Evolutionary conservation across 2,329 filamentous ascomycete species (phyloP), one percentile per base, ranked within the genome.

Genomic region (Trichothecium roseum): DNA sequence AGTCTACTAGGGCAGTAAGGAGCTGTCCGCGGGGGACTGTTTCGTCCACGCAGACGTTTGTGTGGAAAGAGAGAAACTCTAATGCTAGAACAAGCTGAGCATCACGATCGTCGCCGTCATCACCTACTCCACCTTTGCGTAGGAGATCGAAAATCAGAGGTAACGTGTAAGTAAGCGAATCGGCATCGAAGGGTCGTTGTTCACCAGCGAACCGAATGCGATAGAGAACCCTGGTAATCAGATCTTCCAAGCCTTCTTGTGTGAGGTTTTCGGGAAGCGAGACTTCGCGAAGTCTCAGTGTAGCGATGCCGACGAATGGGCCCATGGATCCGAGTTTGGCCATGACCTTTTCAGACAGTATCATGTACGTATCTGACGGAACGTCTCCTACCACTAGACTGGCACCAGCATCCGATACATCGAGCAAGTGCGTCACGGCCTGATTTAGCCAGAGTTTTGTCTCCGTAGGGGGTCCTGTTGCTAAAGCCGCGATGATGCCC

Each of bases 61-160:
- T 88, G 54, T 98, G 91, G 59, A 89, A 93, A 2, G 85, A 78
- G 8, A 98, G 59, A 44, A 95, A 80, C 53, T 98, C 91, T 18
- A 94, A 66, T 9, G 86, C 86, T 40, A 98, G 68, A 13, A 96
- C 78, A 18, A 96, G 66, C 55, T 98, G 91, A 42, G 91, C 82
- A 54, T 95, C 89, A 20, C 78, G 77, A 44, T 91, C 86, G 51
- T 96, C 91, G 2, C 71, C 56, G 17, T 72, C 72, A 24, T 72
- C 64, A 20, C 81, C 82, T 45, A 94, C 77, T 2, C 88, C 88
- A 28, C 87, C 86, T 42, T 80, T 78, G 40, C 77, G 74, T 15
- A 98, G 68, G 14, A 96, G 72, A 15, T 84, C 62, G 46, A 94
- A 79, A 4, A 94, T 60, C 13, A 98, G 68, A 0, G 89, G 86